Conservation (phyloP, 768 basidiomycete species). For the Tylopilus cervinicoccineus region DNA sequence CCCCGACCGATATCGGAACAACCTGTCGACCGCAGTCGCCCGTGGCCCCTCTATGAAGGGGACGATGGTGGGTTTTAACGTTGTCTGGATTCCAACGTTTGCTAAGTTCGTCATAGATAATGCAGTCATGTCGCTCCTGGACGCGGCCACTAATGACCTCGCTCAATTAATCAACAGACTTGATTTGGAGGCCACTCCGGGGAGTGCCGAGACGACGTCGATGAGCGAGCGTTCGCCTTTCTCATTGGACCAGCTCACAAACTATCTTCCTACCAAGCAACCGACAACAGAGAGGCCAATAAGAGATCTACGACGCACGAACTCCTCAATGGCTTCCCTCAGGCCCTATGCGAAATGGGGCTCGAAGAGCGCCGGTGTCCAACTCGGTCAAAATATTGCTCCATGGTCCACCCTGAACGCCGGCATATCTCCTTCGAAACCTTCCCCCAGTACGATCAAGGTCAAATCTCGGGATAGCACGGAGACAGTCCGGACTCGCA, state of each 20-base stretch:
- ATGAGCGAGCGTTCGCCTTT: constrained; percentile 27
- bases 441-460: constrained; percentile 18
- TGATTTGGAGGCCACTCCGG: constrained; percentile 77
- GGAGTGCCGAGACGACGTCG: constrained; percentile 47
- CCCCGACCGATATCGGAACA: constrained; percentile 65
- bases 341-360: constrained; percentile 44
- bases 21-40: constrained; percentile 44
- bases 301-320: constrained; percentile 33
- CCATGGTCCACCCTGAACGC: constrained; percentile 54
- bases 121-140: constrained; percentile 67
- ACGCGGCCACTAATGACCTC: constrained; percentile 76
- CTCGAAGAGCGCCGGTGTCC: constrained; percentile 17
- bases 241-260: constrained; percentile 12
- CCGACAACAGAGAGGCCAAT: constrained; percentile 34
- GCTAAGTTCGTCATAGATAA: constrained; percentile 15
- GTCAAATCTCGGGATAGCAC: constrained; percentile 26
- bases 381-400: constrained; percentile 55
- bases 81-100: background rate
- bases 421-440: constrained; percentile 36
- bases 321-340: constrained; percentile 45
- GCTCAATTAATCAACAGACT: constrained; percentile 75
- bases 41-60: constrained; percentile 47
- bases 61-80: constrained; percentile 36
- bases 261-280: constrained; percentile 33
- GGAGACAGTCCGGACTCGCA: constrained; percentile 36